phyloP scores from a whole-genome alignment of 1,284 basidiomycete genomes.

The Pulveroboletus sp. region DNA sequence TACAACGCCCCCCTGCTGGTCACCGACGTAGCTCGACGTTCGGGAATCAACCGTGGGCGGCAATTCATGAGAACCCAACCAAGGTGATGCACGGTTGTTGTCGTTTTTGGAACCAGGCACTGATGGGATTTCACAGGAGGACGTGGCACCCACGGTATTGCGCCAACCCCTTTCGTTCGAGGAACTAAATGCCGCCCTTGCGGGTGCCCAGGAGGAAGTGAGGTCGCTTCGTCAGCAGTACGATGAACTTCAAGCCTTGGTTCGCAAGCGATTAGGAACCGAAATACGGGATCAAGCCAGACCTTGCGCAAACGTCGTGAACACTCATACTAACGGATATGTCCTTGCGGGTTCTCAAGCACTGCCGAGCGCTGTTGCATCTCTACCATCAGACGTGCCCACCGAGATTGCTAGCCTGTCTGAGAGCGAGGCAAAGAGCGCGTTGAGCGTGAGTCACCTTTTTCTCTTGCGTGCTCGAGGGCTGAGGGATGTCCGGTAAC shows the following conservation, averaged over 20 bases:
- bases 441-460: conserved; percentile 22
- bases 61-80: conserved; percentile 10
- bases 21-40: conserved; percentile 33
- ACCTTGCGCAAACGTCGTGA: neutral
- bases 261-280: conserved; percentile 19
- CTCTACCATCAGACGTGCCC: conserved; percentile 8
- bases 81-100: conserved; percentile 10
- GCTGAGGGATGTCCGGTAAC: neutral
- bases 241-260: conserved; percentile 23
- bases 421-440: conserved; percentile 24
- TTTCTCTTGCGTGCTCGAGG: neutral
- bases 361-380: neutral
- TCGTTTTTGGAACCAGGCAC: conserved; percentile 1
- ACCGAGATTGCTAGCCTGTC: conserved; percentile 22
- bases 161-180: conserved; percentile 27
- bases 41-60: conserved; percentile 19
- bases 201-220: conserved; percentile 28
- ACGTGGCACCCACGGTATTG: neutral
- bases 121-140: conserved; percentile 17
- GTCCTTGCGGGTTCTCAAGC: neutral
- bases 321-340: neutral
- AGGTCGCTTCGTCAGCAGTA: conserved; percentile 28
- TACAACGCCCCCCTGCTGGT: neutral
- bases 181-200: conserved; percentile 30
- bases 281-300: conserved; percentile 1